These are phyloP conservation scores for Manihot esculenta DNA, from an alignment of 441 rosid genomes.

Conservation along the genomic window DNA sequence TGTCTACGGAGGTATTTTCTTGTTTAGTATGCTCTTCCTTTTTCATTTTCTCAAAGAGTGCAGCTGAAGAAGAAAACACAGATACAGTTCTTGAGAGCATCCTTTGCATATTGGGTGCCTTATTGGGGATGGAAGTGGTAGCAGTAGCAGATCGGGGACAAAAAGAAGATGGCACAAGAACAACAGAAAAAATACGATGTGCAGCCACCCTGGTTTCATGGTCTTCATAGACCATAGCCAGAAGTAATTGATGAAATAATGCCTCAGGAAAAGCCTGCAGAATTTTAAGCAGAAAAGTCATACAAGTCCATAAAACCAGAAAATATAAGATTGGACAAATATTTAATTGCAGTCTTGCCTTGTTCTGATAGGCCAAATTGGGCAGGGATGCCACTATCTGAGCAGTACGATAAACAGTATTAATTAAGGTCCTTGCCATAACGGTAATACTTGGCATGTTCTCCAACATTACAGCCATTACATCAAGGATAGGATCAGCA, in stretches of 20 bases:
- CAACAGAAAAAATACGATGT: conserved; percentile 80
- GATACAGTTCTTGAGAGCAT: conserved; percentile 88
- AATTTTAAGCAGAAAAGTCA: background rate
- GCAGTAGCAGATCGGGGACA: conserved; percentile 50
- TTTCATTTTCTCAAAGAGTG: conserved; percentile 70
- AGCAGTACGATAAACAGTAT: conserved; percentile 77
- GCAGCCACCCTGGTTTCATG: conserved; percentile 78
- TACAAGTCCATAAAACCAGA: background rate
- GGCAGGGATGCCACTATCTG: conserved; percentile 77
- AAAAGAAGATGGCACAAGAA: conserved; percentile 89
- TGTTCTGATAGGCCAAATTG: conserved; percentile 68
- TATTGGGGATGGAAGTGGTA: conserved; percentile 39
- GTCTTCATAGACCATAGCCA: conserved; percentile 83
- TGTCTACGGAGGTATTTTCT: conserved; percentile 29
- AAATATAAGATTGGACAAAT: background rate
- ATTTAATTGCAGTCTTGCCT: conserved; percentile 44
- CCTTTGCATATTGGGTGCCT: conserved; percentile 59
- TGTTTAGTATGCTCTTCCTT: conserved; percentile 39
- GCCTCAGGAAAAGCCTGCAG: conserved; percentile 87
- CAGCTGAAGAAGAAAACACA: conserved; percentile 93
- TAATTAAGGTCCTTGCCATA: conserved; percentile 66
- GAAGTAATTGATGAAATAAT: conserved; percentile 78
- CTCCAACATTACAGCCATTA: conserved; percentile 90
- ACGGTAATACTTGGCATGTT: conserved; percentile 70
- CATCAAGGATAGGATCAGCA: conserved; percentile 85